Conservation (phyloP, 257 asterid genomes). For the Salvia rosmarinus region DNA sequence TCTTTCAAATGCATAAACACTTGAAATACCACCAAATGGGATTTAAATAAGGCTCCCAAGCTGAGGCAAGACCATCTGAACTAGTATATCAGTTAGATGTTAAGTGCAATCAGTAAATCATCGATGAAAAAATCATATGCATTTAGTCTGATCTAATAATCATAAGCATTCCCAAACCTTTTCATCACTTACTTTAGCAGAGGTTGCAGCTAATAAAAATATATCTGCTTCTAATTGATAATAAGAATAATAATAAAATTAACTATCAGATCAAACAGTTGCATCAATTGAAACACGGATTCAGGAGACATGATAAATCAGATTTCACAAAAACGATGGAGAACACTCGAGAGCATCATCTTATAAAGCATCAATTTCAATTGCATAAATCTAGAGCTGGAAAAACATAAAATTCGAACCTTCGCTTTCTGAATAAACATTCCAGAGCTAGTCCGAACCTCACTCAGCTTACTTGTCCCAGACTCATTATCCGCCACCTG, state of each 20-base stretch:
- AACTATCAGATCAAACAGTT: conserved; percentile 7
- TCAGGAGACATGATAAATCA: neutral
- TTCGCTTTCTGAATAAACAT: conserved; percentile 81
- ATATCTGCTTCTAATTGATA: conserved; percentile 5
- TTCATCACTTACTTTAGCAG: conserved; percentile 13
- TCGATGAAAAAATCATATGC: neutral
- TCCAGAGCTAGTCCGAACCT: conserved; percentile 95
- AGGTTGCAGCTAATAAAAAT: conserved; percentile 18
- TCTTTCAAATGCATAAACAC: conserved; percentile 26
- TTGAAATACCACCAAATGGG: conserved; percentile 3
- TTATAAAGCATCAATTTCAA: conserved; percentile 23
- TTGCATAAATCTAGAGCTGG: neutral
- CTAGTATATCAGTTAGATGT: neutral
- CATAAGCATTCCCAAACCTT: conserved; percentile 12
- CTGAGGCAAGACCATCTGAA: conserved; percentile 5
- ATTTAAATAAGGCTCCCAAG: neutral
- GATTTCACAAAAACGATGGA: conserved; percentile 8
- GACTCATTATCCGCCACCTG: conserved; percentile 84
- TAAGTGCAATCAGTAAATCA: neutral
- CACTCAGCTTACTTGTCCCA: conserved; percentile 74
- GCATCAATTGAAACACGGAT: conserved; percentile 7
- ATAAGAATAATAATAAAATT: neutral
- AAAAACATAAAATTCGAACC: conserved; percentile 49
- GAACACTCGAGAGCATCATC: conserved; percentile 10
- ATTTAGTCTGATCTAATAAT: neutral